Evolutionary conservation across 192 early-diverging fungal genomes (phyloP), one percentile per base, ranked within the genome.

Genomic region (Oehlia diaphana): DNA sequence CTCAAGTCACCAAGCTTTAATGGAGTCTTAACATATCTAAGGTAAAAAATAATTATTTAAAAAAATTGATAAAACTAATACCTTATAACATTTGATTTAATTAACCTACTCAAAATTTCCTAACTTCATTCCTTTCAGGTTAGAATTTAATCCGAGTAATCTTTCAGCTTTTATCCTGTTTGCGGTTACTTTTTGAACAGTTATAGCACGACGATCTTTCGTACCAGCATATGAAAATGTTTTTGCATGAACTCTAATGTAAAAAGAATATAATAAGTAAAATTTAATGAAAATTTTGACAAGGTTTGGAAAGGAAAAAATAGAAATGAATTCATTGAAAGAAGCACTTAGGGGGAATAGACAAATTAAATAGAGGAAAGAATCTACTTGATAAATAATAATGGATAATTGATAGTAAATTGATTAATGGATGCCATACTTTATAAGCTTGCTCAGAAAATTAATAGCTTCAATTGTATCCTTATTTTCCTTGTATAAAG

Each of bases 191-290:
- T 86, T 85, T 81, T 99, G 98, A 63, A 91, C 88, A 2, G 96
- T 99, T 73, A 98, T 88, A 2, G 90, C 97, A 49, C 97, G 92
- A 75, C 92, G 92, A 84, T 98, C 98, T 82, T 99, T 99, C 9
- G 94, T 98, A 3, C 98, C 98, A 0, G 96, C 95, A 88, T 94
- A 94, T 9, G 93, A 87, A 72, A 97, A 90, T 16, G 83, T 80
- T 37, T 92, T 92, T 7, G 71, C 28, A 37, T 80, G 86, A 50
- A 85, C 76, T 47, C 88, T 90, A 82, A 26, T n/a, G 19, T 68
- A 47, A 47, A 4, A 35, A 19, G 62, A 33, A 16, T 61, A 31
- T 35, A 67, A 58, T 19, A 71, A 62, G 21, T 77, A 23, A 44
- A 50, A 0, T 71, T 44, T 64, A 2, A 31, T 23, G n/a, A 72